Evolutionary conservation across 257 asterid species (phyloP), one percentile per base, ranked within the genome.

Genomic region (Salvia rosmarinus): DNA sequence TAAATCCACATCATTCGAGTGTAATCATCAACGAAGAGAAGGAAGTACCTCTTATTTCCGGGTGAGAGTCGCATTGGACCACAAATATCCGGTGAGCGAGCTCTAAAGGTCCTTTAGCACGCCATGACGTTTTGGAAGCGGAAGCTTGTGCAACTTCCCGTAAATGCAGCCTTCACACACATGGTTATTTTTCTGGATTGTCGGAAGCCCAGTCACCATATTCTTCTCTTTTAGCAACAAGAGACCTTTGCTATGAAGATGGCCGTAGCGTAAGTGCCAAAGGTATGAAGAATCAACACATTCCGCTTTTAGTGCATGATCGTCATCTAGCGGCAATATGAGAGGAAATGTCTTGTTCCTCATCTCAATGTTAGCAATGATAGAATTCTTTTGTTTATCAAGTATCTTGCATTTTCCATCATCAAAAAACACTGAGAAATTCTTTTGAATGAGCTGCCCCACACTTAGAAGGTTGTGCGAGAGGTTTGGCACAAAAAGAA

Each of bases 151-250:
- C 67, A 35, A 35, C 13, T 60, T 35, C 21, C 49, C 47, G 6
- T 17, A 51, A 51, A 51, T 9, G 30, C 44, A 25, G 12, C 70
- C 69, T 44, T 43, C 68, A 21, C 35, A 62, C 1, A 62, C 52
- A 2, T 62, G 34, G 11, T 17, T 11, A 4, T 9, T 13, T 28
- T 7, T 25, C 30, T 28, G 42, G 6, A 43, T 44, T 0, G 13
- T 2, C 4, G 30, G 73, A 50, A 34, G 64, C 20, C 37, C 73
- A 5, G 3, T 52, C 17, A 68, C 73, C 73, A 68, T 10, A 52
- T 68, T 68, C n/a, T 68, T 68, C 21, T 68, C 64, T 5, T 51
- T 34, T 1, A 68, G 63, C 16, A 68, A 21, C 19, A 4, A 20
- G 37, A 51, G 63, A 11, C 52, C 64, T 10, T 68, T 52, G 21